phyloP scores from a whole-genome alignment of 73 alveolate genomes.

The Urostyla sp. region DNA sequence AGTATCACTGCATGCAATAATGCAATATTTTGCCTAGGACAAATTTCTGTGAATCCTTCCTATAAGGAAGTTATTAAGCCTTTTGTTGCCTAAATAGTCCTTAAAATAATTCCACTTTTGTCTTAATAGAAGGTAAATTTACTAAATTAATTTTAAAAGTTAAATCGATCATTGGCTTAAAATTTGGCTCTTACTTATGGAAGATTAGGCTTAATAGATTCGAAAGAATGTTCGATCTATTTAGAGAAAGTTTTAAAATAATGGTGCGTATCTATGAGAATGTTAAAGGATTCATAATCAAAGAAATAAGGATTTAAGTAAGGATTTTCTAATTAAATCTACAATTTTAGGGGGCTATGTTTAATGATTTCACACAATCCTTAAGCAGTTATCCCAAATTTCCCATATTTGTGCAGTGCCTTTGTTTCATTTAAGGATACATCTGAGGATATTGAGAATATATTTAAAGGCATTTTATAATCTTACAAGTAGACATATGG shows the following conservation, averaged over 20 bases:
- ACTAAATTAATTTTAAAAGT: not conserved
- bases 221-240: constrained; percentile 23
- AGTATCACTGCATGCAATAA: constrained; percentile 55
- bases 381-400: constrained; percentile 29
- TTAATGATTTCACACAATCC: constrained; percentile 61
- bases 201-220: constrained; percentile 50
- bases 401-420: constrained; percentile 65
- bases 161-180: constrained; percentile 59
- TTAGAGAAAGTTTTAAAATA: constrained; percentile 50
- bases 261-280: constrained; percentile 66
- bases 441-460: constrained; percentile 20
- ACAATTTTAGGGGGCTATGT: constrained; percentile 66
- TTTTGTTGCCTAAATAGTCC: not conserved
- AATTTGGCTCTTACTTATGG: constrained; percentile 62
- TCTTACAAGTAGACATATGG: constrained; percentile 43
- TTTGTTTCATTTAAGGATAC: constrained; percentile 53
- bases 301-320: too few species aligned
- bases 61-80: constrained; percentile 40
- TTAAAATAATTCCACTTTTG: constrained; percentile 1
- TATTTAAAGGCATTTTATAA: constrained; percentile 28
- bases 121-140: constrained; percentile 18
- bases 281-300: constrained; percentile 36
- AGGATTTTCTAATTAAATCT: constrained; percentile 49
- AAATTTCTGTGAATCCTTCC: not conserved
- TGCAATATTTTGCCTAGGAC: constrained; percentile 69